phyloP scores from a whole-genome alignment of 2,329 filamentous ascomycete species.

The Phoma sp. region DNA sequence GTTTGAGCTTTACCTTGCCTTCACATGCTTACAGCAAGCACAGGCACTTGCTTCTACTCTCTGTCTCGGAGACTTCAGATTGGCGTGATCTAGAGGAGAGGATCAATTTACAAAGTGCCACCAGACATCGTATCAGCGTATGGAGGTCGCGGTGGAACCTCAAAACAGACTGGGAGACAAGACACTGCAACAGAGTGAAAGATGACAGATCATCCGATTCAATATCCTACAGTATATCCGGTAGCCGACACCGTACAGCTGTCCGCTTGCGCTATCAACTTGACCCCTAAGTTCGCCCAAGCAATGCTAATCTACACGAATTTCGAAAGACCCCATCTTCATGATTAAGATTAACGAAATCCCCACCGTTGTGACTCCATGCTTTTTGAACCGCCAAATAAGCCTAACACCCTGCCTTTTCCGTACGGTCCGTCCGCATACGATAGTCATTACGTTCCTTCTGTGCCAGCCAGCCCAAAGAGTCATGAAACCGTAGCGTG shows the following conservation, averaged over 20 bases:
- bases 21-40: no score
- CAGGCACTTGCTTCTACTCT: no score
- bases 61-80: no score
- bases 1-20: neutral
- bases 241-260: neutral
- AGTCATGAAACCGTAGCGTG: conserved; percentile 25
- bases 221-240: conserved; percentile 37
- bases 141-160: no score
- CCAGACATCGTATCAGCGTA: no score
- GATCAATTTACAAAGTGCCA: no score
- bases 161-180: no score
- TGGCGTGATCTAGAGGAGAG: no score
- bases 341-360: conserved; percentile 17
- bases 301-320: conserved; percentile 30
- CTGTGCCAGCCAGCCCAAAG: conserved; percentile 35
- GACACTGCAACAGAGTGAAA: neutral
- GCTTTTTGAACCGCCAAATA: conserved; percentile 29
- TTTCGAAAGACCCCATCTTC: conserved; percentile 9
- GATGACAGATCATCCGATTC: conserved; percentile 9
- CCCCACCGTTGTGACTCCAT: conserved; percentile 25
- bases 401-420: conserved; percentile 17
- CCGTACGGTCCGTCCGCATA: conserved; percentile 14
- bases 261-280: conserved; percentile 10
- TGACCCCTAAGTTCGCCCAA: conserved; percentile 18
- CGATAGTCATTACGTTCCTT: conserved; percentile 25